Base-by-base conservation (phyloP, 179 eudicot species). In the Patellifolia procumbens region DNA sequence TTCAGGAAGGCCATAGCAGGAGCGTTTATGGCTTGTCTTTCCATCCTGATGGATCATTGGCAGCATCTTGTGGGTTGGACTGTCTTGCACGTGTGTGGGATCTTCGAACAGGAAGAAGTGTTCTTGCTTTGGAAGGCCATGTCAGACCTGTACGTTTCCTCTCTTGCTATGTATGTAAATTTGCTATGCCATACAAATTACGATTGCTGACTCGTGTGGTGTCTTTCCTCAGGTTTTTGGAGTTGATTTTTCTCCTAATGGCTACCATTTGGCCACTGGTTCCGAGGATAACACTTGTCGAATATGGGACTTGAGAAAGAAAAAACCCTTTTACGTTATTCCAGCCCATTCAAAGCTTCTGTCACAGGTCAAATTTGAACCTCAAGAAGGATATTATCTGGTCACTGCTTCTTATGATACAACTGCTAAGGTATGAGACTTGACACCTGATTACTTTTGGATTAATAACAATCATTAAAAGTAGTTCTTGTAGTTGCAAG, bases 1-100 rank as follows among this genome's bases (percentile, higher is more conserved):
- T 93, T 72, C 99, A 93, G 81, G 99, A 95, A 87, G 99, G 99
- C 68, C 99, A 95, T 51, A 95, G 99, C 77, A 85, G 98, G 83
- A 88, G 96, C 80, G 91, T 95, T 2, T 95, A 95, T 86, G 93
- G 95, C 45, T 52, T 91, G 53, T 60, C 88, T 75, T 95, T 95
- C 73, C 99, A 95, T 78, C 84, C 74, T 17, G 99, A 95, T 85
- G 99, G 99, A 61, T 93, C 99, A 67, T 79, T 95, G 81, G 97
- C 82, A 9, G 98, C 94, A 69, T 86, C 99, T 7, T 88, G 95
- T 84, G 99, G 98, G 17, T 82, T 95, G 12, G 99, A 95, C 86
- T 80, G 97, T 13, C 95, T 93, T 85, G 91, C 91, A 70, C 97
- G 97, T 74, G 97, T 93, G 19, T 95, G 98, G 99, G 99, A 95